Evolutionary conservation across 2,329 filamentous ascomycete genomes (phyloP).

Genomic region (Exophiala aquamarina): DNA sequence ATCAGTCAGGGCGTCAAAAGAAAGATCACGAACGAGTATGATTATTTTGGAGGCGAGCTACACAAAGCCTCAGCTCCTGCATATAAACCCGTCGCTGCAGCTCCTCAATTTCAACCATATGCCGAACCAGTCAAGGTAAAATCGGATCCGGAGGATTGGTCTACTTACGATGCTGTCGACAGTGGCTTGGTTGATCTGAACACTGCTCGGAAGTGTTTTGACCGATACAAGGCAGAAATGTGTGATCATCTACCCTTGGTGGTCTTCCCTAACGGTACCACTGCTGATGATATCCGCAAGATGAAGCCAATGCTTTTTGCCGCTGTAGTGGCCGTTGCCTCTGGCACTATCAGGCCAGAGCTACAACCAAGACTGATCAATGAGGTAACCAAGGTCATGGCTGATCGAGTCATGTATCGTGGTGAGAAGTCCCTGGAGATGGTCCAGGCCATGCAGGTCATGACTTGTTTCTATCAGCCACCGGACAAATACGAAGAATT

Average conservation of each 20-base stretch:
- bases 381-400: constrained; percentile 71
- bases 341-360: constrained; percentile 53
- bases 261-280: constrained; percentile 55
- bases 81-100: constrained; percentile 14
- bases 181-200: constrained; percentile 52
- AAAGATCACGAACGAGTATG: constrained; percentile 21
- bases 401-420: constrained; percentile 70
- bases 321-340: constrained; percentile 55
- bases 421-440: constrained; percentile 82
- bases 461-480: constrained; percentile 81
- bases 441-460: constrained; percentile 73
- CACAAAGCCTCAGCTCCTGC: constrained; percentile 17
- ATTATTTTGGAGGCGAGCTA: constrained; percentile 28
- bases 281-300: constrained; percentile 54
- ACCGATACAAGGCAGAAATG: constrained; percentile 56
- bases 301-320: constrained; percentile 62
- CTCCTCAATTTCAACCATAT: constrained; percentile 9
- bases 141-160: constrained; percentile 15
- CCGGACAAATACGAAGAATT: constrained; percentile 81
- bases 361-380: constrained; percentile 63
- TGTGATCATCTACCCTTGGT: constrained; percentile 58
- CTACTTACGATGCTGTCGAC: constrained; percentile 49
- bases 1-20: constrained; percentile 25
- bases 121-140: constrained; percentile 13
- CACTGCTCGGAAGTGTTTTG: constrained; percentile 56